Conservation (phyloP, 768 basidiomycete genomes). For the Boletus subcaerulescens region DNA sequence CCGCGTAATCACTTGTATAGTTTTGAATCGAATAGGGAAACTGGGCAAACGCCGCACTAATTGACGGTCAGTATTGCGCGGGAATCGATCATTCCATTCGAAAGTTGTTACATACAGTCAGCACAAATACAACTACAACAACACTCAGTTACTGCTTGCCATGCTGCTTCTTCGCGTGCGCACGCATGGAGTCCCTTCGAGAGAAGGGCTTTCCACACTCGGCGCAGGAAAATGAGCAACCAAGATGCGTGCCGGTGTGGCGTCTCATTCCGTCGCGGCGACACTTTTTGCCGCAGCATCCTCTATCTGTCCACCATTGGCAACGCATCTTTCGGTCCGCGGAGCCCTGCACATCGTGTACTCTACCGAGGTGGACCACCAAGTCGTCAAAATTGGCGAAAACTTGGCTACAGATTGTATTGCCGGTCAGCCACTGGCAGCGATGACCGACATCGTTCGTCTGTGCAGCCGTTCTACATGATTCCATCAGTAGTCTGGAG, state of each 20-base stretch:
- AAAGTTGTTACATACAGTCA: too few species aligned
- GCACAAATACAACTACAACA: too few species aligned
- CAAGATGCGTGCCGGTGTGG: slow-evolving; percentile 6
- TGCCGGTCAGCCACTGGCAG: slow-evolving; percentile 7
- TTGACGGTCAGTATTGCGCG: too few species aligned
- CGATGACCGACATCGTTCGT: not conserved
- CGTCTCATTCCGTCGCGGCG: slow-evolving; percentile 4
- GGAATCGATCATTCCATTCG: too few species aligned
- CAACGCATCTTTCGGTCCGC: not conserved
- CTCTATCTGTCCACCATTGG: not conserved
- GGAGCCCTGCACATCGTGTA: slow-evolving; percentile 3
- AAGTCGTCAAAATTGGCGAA: slow-evolving; percentile 1
- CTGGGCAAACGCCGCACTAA: too few species aligned
- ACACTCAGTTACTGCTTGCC: not conserved
- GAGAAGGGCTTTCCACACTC: slow-evolving; percentile 3
- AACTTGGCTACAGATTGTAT: not conserved
- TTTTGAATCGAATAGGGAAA: too few species aligned
- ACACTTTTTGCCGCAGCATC: not conserved
- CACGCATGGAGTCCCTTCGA: not conserved
- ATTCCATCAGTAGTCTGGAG: not conserved
- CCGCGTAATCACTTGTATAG: too few species aligned
- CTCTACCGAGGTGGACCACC: not conserved
- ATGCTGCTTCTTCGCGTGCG: slow-evolving; percentile 1
- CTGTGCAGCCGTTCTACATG: not conserved
- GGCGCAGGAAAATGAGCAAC: not conserved